phyloP scores from a whole-genome alignment of 805 yeast genomes.

The Grigorovia yakushimaensis region DNA sequence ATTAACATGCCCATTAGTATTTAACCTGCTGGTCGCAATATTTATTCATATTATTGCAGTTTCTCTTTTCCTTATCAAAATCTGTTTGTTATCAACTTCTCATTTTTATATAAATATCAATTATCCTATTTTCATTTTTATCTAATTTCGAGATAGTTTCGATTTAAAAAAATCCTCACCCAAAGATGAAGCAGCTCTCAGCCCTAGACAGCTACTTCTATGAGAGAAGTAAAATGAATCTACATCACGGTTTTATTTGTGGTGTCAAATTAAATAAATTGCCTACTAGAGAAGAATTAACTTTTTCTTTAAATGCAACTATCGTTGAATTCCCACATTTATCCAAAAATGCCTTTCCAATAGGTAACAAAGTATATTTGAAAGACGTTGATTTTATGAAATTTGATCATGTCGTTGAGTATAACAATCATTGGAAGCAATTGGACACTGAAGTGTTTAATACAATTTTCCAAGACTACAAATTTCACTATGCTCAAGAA shows the following conservation, averaged over 20 bases:
- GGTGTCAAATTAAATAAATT: conserved; percentile 14
- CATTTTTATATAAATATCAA: no score
- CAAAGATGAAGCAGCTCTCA: conserved; percentile 2
- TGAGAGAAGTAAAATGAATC: conserved; percentile 15
- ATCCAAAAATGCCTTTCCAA: conserved; percentile 11
- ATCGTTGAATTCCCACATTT: conserved; percentile 12
- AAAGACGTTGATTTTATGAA: conserved; percentile 3
- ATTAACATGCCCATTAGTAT: no score
- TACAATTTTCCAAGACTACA: conserved; percentile 12
- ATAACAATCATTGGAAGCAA: conserved; percentile 8
- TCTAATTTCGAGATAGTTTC: not conserved
- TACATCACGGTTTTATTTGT: conserved; percentile 22
- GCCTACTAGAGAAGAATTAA: conserved; percentile 9
- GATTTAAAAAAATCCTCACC: not conserved
- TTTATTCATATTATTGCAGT: no score
- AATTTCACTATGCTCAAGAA: conserved; percentile 10
- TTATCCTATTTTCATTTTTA: not conserved
- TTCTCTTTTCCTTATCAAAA: not conserved
- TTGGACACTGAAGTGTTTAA: conserved; percentile 10
- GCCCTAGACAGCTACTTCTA: conserved; percentile 17
- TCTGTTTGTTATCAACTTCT: not conserved
- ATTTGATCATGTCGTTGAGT: conserved; percentile 16
- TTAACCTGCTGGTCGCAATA: no score
- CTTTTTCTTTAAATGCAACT: conserved; percentile 7
- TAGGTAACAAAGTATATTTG: not conserved